These are phyloP conservation scores for Metschnikowia santaceciliae DNA, from an alignment of 805 yeast genomes.

Conservation along the genomic window DNA sequence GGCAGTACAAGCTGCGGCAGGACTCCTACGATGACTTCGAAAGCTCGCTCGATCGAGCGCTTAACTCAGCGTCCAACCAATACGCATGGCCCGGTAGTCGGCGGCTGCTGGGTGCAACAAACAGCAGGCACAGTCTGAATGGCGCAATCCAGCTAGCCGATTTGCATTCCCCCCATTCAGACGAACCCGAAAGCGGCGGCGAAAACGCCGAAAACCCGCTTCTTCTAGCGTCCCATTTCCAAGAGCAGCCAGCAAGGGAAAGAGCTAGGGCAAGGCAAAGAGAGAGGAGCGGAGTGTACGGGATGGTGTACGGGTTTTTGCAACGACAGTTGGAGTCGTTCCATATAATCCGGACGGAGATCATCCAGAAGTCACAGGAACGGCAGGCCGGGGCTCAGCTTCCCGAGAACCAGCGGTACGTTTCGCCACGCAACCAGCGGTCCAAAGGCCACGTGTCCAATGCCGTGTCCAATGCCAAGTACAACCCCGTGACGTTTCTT, in stretches of 20 bases:
- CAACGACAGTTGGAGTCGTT: slow-evolving; percentile 4
- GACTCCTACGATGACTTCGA: slow-evolving; percentile 63
- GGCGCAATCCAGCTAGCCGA: slow-evolving; percentile 2
- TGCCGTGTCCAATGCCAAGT: slow-evolving; percentile 90
- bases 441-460: slow-evolving; percentile 50
- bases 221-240: neutral
- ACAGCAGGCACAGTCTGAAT: neutral
- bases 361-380: slow-evolving; percentile 3
- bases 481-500: slow-evolving; percentile 79
- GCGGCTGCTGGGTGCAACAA: slow-evolving; percentile 17
- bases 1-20: neutral
- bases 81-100: slow-evolving; percentile 28
- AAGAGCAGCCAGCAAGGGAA: too few species aligned
- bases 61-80: slow-evolving; percentile 42
- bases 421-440: slow-evolving; percentile 34
- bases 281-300: neutral
- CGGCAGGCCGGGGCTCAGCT: neutral
- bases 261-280: neutral
- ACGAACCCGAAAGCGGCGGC: neutral
- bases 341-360: slow-evolving; percentile 5
- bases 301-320: neutral
- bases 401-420: slow-evolving; percentile 28
- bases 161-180: neutral
- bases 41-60: slow-evolving; percentile 60
- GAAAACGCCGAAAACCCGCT: neutral